Percentiles rank a stretch among this genome's conserved stretches.
Conservation (phyloP, 805 yeast species). For the Yamadazyma nakazawae region DNA sequence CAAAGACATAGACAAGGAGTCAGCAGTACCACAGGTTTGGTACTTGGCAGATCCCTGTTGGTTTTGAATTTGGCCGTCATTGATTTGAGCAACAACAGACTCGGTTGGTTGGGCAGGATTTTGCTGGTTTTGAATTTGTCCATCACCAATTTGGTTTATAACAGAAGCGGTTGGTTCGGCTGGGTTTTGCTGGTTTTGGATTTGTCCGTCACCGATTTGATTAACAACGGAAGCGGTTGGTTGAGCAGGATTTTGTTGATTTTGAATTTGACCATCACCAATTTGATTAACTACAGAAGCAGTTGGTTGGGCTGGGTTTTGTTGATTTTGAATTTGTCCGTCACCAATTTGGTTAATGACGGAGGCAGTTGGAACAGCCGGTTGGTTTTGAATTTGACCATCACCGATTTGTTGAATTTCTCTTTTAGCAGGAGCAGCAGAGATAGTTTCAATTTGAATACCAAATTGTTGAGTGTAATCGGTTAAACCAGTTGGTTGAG, state of each 20-base stretch:
- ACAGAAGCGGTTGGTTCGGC: slow-evolving; percentile 13
- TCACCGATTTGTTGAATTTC: slow-evolving; percentile 47
- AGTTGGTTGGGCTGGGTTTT: slow-evolving; percentile 21
- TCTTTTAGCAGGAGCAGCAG: slow-evolving; percentile 23
- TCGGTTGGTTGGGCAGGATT: slow-evolving; percentile 5
- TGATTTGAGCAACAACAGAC: slow-evolving; percentile 26
- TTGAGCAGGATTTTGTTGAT: slow-evolving; percentile 25
- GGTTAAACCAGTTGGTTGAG: slow-evolving; percentile 44
- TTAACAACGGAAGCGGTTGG: slow-evolving; percentile 32
- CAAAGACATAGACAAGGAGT: slow-evolving; percentile 56
- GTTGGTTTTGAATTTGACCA: slow-evolving; percentile 30
- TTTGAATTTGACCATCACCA: slow-evolving; percentile 44
- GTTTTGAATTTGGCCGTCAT: slow-evolving; percentile 47
- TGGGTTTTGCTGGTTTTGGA: slow-evolving; percentile 38
- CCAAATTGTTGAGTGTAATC: slow-evolving; percentile 60
- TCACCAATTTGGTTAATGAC: slow-evolving; percentile 23
- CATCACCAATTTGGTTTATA: slow-evolving; percentile 25
- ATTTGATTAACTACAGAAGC: slow-evolving; percentile 30
- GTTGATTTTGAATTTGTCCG: slow-evolving; percentile 30
- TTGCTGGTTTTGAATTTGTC: slow-evolving; percentile 31
- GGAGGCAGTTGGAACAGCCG: slow-evolving; percentile 37
- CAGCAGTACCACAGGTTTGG: slow-evolving; percentile 42
- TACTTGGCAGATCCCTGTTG: slow-evolving; percentile 27
- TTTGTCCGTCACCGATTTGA: slow-evolving; percentile 37
- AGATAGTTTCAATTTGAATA: slow-evolving; percentile 58